phyloP scores from a whole-genome alignment of 495 filamentous ascomycete genomes.

The Penicillium atrosanguineum region DNA sequence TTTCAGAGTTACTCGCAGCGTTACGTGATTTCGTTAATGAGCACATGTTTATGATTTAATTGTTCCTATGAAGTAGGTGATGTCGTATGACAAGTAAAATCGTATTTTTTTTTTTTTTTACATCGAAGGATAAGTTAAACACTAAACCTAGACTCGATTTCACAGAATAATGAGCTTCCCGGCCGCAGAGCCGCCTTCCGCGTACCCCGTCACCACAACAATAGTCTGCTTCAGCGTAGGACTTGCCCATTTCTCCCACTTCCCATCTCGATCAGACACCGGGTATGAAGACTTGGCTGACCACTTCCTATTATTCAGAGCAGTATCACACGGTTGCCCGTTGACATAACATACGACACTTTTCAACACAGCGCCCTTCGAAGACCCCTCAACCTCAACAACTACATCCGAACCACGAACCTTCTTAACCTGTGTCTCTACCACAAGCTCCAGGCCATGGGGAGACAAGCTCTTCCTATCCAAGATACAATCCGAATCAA shows the following conservation, averaged over 20 bases:
- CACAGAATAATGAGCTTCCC: slow-evolving; percentile 30
- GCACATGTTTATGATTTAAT: neutral
- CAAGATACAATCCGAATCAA: slow-evolving; percentile 27
- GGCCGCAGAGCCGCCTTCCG: slow-evolving; percentile 10
- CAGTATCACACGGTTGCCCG: slow-evolving; percentile 21
- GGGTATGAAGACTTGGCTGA: slow-evolving; percentile 21
- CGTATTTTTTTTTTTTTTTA: neutral
- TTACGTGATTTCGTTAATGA: neutral
- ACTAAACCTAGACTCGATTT: neutral
- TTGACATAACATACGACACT: slow-evolving; percentile 26
- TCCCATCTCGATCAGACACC: slow-evolving; percentile 23
- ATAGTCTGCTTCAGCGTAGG: slow-evolving; percentile 32
- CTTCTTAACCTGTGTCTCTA: slow-evolving; percentile 21
- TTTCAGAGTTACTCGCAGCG: neutral
- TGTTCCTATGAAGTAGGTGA: neutral
- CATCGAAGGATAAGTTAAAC: neutral
- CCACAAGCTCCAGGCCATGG: slow-evolving; percentile 11
- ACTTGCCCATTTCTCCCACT: slow-evolving; percentile 31
- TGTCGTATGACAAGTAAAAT: neutral
- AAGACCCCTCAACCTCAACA: slow-evolving; percentile 19
- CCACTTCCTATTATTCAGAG: slow-evolving; percentile 17
- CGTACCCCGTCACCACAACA: slow-evolving; percentile 21
- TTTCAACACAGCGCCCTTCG: slow-evolving; percentile 7
- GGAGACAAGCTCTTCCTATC: neutral
- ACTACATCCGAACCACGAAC: slow-evolving; percentile 17